Percentiles rank a stretch among this genome's conserved stretches.
These are phyloP conservation scores for Chaetomiaceae sp. DNA, from an alignment of 2,329 filamentous ascomycete genomes.

Conservation along the genomic window DNA sequence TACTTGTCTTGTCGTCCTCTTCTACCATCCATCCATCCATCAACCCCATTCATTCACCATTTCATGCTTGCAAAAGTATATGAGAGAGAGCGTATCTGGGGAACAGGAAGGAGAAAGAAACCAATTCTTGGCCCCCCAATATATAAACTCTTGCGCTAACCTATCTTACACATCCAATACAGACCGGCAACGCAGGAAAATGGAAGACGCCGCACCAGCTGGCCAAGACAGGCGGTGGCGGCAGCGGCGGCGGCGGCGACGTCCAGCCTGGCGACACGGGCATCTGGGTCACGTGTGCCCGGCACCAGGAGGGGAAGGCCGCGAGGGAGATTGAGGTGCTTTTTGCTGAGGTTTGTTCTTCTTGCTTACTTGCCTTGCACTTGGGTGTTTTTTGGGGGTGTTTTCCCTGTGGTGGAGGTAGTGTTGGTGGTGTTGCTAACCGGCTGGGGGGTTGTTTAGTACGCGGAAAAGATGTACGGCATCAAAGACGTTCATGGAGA, in stretches of 20 bases:
- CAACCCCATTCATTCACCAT: too few relatives aligned
- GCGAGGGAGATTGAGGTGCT: constrained; percentile 61
- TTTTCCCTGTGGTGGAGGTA: neutral
- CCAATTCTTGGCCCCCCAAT: too few relatives aligned
- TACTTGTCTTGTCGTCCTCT: too few relatives aligned
- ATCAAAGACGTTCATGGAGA: constrained; percentile 37
- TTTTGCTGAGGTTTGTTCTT: constrained; percentile 56
- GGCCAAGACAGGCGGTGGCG: constrained; percentile 38
- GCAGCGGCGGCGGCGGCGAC: constrained; percentile 28
- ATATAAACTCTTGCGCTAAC: neutral
- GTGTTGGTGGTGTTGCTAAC: constrained; percentile 4
- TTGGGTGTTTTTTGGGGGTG: neutral
- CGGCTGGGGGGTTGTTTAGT: constrained; percentile 40
- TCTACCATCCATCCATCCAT: too few relatives aligned
- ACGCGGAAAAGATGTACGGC: constrained; percentile 58
- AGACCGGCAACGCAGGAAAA: constrained; percentile 51
- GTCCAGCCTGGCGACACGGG: constrained; percentile 66
- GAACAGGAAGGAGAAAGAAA: too few relatives aligned
- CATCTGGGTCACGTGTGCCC: constrained; percentile 73
- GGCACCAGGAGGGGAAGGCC: constrained; percentile 65
- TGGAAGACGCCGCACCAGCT: constrained; percentile 60
- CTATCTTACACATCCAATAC: neutral
- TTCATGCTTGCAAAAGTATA: too few relatives aligned
- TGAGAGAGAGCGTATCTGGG: too few relatives aligned
- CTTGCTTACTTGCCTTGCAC: too few relatives aligned